Evolutionary conservation across 2,329 filamentous ascomycete species (phyloP), one percentile per base, ranked within the genome.

Genomic region (Penicillium psychrosexuale): DNA sequence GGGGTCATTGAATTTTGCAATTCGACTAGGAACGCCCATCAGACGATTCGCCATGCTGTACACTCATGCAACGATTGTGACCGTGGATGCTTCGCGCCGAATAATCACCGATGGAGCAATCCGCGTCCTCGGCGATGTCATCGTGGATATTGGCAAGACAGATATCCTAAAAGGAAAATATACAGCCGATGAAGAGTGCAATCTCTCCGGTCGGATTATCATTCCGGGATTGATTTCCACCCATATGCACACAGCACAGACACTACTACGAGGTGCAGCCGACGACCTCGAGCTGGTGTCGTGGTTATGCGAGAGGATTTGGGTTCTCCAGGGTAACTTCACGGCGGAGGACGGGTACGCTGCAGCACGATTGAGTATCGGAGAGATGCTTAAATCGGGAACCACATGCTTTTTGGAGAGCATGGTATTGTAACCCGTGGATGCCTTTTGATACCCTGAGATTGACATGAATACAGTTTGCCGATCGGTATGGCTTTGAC

Each of bases 331-430:
- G 62, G 74, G 74, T 0, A 74, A 74, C 43, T 78, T 77, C 61
- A 76, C 73, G 0, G 65, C 68, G 3, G 73, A 74, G 33, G 78
- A 82, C 64, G 79, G 78, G 17, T 80, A 80, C 61, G 72, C 76
- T 3, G 78, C 79, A 5, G 77, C 76, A 1, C 65, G 75, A 6
- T 65, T 81, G 37, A 80, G 74, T 19, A 79, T 81, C 37, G 78
- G 75, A 0, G 79, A 81, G 65, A 79, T 81, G 78, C 66, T 81
- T 33, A 74, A 75, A 62, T 75, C 71, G 4, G 79, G 78, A 0
- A 81, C 79, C 4, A 81, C 78, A 2, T 79, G 75, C 58, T 82
- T 82, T 57, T 66, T 82, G 6, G 79, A 82, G 62, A 79, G 77
- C 39, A 80, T 82, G 78, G 72, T 79, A 51, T 8, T 31, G 9